Base-by-base conservation (phyloP, 1,139 yeast genomes). In the Geotrichum citri-aurantii region DNA sequence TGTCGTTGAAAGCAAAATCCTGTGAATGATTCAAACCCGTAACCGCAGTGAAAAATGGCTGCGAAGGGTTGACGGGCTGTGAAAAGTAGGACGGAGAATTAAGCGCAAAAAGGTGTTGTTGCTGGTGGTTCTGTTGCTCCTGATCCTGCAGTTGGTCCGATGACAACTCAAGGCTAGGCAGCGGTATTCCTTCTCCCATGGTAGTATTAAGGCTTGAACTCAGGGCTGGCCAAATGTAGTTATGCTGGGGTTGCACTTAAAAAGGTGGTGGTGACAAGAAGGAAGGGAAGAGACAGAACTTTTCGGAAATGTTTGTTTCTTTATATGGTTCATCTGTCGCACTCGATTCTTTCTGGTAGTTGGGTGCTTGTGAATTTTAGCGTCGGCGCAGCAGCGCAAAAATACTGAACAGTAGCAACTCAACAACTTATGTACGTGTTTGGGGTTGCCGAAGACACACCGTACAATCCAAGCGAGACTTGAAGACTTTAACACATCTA, bases 51-150 rank as follows among this genome's bases (percentile, higher is more conserved):
- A 19, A 53, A 21, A 53, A 47, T 6, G 55, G 50, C 17, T 44
- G 47, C 23, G 23, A 47, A 19, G 53, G 46, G 5, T 47, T n/a
- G 21, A 21, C 53, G 12, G 26, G 57, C 23, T 37, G 52, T 8
- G 52, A 6, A 42, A 54, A 54, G 29, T 54, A 54, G 10, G 57
- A 54, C 8, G 57, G 49, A 26, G 53, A 40, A n/a, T 52, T 10
- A 19, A 21, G 49, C 1, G 27, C 27, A 33, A 14, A 37, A 29
- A 24, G 33, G 21, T 12, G 54, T 12, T 24, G 40, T 24, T 29
- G 26, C 11, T 44, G 26, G n/a, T 24, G 33, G 10, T 14, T 19
- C n/a, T 29, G 40, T 19, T 26, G 19, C 23, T 37, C 8, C 31
- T 26, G 33, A 12, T 24, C 29, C 23, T 26, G 44, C 17, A 8